phyloP scores from a whole-genome alignment of 1,284 basidiomycete genomes.

The Tilletia caries region DNA sequence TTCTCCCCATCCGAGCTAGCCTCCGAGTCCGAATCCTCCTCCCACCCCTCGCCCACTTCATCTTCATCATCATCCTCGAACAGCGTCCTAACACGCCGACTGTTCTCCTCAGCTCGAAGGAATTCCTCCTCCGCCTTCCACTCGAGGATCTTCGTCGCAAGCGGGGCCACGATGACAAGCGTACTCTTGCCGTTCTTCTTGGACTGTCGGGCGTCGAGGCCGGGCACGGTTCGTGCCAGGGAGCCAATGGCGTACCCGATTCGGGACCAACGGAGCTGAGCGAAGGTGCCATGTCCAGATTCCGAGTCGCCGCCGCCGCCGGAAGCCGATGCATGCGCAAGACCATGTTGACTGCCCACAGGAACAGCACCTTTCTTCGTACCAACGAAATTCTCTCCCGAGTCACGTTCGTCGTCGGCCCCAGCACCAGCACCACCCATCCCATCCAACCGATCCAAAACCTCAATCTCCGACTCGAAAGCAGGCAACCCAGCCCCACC shows the following conservation, averaged over 20 bases:
- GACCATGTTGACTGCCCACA: neutral
- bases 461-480: constrained; percentile 55
- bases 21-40: constrained; percentile 27
- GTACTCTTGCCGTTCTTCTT: constrained; percentile 12
- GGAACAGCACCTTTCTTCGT: neutral
- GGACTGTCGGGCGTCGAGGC: constrained; percentile 64
- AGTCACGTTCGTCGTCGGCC: neutral
- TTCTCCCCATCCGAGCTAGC: constrained; percentile 41
- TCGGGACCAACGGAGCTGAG: constrained; percentile 66
- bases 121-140: constrained; percentile 69
- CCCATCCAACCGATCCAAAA: constrained; percentile 18
- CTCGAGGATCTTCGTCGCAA: constrained; percentile 67
- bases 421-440: neutral
- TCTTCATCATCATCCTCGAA: constrained; percentile 22
- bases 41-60: neutral
- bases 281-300: constrained; percentile 33
- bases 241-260: constrained; percentile 69
- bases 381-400: neutral
- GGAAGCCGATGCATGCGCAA: too few species aligned
- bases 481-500: neutral
- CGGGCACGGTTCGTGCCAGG: constrained; percentile 69
- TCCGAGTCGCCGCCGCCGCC: neutral
- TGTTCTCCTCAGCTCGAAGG: constrained; percentile 6
- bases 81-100: neutral
- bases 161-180: constrained; percentile 62